These are phyloP conservation scores for Oxytropis ochrocephala DNA, from an alignment of 306 rosid species.

Conservation along the genomic window DNA sequence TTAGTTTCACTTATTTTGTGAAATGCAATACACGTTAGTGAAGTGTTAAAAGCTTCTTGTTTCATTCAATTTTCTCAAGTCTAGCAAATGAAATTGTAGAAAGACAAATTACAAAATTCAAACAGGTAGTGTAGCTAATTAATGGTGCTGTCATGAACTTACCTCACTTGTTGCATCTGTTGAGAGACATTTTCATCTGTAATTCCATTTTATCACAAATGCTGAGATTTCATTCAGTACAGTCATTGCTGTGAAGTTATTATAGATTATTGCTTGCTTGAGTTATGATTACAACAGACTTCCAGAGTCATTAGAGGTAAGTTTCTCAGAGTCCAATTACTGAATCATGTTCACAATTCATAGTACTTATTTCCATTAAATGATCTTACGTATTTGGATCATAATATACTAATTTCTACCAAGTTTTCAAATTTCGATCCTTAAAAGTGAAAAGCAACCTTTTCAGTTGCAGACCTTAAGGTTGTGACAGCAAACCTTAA, in stretches of 20 bases:
- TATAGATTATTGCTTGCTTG: not conserved
- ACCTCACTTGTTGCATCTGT: not conserved
- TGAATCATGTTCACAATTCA: not conserved
- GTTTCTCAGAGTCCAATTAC: not conserved
- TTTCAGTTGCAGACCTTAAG: not conserved
- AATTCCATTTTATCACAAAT: not conserved
- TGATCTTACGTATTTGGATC: not conserved
- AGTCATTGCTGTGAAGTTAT: not conserved
- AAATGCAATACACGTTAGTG: conserved; percentile 12
- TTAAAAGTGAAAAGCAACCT: too few species aligned
- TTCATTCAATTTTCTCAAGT: not conserved
- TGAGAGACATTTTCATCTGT: not conserved
- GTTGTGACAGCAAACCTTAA: not conserved
- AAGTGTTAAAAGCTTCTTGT: conserved; percentile 25
- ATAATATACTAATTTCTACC: not conserved
- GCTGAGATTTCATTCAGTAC: not conserved
- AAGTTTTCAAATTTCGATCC: too few species aligned
- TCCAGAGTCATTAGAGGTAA: not conserved
- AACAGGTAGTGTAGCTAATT: not conserved
- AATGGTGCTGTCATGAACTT: not conserved
- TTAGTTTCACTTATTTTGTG: conserved; percentile 24
- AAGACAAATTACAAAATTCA: not conserved
- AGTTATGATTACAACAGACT: not conserved
- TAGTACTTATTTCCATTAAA: not conserved
- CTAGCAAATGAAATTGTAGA: not conserved